Percentiles rank a stretch among this genome's conserved stretches.
Conservation (phyloP, 1,139 yeast species). For the Candida albicans region DNA sequence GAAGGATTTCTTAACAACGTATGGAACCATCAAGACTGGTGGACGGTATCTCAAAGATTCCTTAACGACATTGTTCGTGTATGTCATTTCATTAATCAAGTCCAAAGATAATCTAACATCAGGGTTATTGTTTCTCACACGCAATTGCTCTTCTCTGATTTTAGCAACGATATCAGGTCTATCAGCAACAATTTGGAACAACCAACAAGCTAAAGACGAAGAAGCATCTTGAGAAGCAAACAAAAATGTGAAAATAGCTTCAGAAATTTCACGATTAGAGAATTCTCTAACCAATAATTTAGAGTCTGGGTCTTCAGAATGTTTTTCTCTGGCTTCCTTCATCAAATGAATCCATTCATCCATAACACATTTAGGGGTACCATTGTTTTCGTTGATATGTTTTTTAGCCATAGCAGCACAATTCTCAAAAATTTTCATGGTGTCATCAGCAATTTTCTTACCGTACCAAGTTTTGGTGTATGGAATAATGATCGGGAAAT, state of each 20-base stretch:
- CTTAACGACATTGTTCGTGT: conserved; percentile 86
- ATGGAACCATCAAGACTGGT: conserved; percentile 97
- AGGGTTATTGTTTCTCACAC: conserved; percentile 78
- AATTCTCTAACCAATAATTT: conserved; percentile 76
- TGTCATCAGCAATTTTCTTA: conserved; percentile 85
- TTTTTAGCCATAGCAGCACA: conserved; percentile 88
- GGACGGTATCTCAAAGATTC: conserved; percentile 95
- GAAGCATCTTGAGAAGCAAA: conserved; percentile 99
- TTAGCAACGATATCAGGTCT: conserved; percentile 85
- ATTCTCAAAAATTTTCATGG: conserved; percentile 84
- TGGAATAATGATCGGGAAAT: conserved; percentile 94
- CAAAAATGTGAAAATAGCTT: conserved; percentile 91
- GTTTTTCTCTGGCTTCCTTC: conserved; percentile 67
- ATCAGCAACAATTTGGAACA: conserved; percentile 93
- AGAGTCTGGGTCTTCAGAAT: conserved; percentile 43
- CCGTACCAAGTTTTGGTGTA: conserved; percentile 99
- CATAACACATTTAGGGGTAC: conserved; percentile 82
- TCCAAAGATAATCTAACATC: conserved; percentile 60
- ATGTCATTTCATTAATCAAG: conserved; percentile 79
- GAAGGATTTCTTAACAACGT: conserved; percentile 81
- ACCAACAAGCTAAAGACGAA: conserved; percentile 97
- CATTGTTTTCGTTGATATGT: conserved; percentile 70
- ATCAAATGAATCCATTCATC: conserved; percentile 91
- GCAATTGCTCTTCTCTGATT: conserved; percentile 87
- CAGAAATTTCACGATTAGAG: conserved; percentile 87